Evolutionary conservation across 176 grass and related monocot genomes (phyloP), one percentile per base, ranked within the genome.

Genomic region (Oryza glaberrima): DNA sequence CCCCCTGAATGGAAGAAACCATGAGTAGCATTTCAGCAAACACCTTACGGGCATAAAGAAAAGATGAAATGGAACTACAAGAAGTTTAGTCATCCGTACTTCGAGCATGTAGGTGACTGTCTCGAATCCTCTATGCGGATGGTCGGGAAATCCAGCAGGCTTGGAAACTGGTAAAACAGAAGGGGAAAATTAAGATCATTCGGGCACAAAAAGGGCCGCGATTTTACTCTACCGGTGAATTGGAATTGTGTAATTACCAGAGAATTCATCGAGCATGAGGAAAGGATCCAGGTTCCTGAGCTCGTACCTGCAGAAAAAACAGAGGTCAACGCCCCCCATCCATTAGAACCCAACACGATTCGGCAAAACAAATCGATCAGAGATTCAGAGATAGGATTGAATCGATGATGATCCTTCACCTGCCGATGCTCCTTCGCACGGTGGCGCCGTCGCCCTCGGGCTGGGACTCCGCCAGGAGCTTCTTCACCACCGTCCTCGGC

Each of bases 21-120:
- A 22, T 13, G 0, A n/a, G 13, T 13, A 28, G 4, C 30, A 76
- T 86, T 81, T 89, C 7, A 88, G 84, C 83, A 47, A 93, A 91
- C 91, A 95, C 17, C 19, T 93, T 56, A 20, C 1, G 11, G 5
- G 69, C 43, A 79, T 1, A 32, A 47, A 12, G 0, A 2, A 6
- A 11, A 17, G 13, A 26, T 8, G 40, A 1, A 67, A 36, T 32
- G 7, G 1, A 19, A 13, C 4, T 3, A 20, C 0, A 19, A 4
- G 16, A 6, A 25, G 16, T 8, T 41, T 0, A 40, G 10, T 67
- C 15, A 70, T 1, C 10, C 61, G 0, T 65, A 94, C 94, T n/a
- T 97, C 67, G n/a, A 97, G 84, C 94, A 97, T 94, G 87, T 97
- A 97, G 74, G 94, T 97, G 4, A 94, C 94, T 32, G 94, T 97